Evolutionary conservation across 768 basidiomycete genomes (phyloP).

Genomic region (Mycena amicta): DNA sequence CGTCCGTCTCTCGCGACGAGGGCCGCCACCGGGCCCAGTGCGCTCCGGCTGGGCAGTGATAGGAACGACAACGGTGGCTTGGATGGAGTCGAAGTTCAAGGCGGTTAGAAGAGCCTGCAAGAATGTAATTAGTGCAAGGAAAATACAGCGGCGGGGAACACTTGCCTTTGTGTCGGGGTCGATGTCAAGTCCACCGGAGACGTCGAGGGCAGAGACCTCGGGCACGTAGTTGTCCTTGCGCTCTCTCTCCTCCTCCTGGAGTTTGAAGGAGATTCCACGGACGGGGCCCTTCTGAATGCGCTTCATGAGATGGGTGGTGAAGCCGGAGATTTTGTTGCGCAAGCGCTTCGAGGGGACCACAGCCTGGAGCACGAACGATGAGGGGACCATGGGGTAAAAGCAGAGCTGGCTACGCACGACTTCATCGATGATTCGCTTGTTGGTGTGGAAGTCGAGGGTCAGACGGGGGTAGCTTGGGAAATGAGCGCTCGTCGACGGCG

Average conservation of each 20-base stretch:
- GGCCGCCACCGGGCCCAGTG: slow-evolving; percentile 40
- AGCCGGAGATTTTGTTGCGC: slow-evolving; percentile 99
- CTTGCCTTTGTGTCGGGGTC: slow-evolving; percentile 93
- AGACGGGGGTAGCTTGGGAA: slow-evolving; percentile 88
- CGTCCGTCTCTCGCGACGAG: slow-evolving; percentile 72
- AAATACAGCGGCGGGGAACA: slow-evolving; percentile 16
- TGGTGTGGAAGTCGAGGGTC: slow-evolving; percentile 99
- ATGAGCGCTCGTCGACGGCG: slow-evolving; percentile 6
- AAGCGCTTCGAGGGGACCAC: slow-evolving; percentile 97
- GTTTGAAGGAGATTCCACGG: slow-evolving; percentile 99
- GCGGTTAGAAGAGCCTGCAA: slow-evolving; percentile 80
- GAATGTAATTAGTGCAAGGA: background rate
- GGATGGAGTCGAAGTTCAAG: slow-evolving; percentile 94
- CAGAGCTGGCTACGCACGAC: slow-evolving; percentile 83
- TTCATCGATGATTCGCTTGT: slow-evolving; percentile 99
- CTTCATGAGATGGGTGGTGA: slow-evolving; percentile 99
- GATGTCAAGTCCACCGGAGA: slow-evolving; percentile 71
- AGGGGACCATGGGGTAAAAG: slow-evolving; percentile 8
- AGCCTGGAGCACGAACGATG: slow-evolving; percentile 49
- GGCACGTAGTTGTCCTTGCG: slow-evolving; percentile 99
- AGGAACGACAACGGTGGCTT: slow-evolving; percentile 69
- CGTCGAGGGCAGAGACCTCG: slow-evolving; percentile 94
- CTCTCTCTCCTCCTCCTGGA: slow-evolving; percentile 99
- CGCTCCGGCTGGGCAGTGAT: slow-evolving; percentile 71
- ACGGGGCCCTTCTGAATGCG: slow-evolving; percentile 98